Conservation (phyloP, 768 basidiomycete species). For the Boletus pseudo-olivaceus region DNA sequence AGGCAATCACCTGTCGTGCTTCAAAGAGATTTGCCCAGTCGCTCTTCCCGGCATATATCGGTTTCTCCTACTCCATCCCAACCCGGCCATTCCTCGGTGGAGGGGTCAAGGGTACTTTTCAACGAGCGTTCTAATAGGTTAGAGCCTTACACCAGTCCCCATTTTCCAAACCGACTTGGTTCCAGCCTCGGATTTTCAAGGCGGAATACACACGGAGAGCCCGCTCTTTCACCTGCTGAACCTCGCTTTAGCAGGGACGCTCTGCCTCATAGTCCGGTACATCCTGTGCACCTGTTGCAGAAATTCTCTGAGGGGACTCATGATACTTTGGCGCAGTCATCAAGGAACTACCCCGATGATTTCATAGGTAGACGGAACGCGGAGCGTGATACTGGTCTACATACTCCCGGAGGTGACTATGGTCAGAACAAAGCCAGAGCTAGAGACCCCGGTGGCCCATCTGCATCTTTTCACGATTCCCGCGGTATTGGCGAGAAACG, state of each 20-base stretch:
- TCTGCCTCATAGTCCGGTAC: slow-evolving; percentile 37
- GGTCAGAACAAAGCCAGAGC: slow-evolving; percentile 16
- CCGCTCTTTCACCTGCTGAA: slow-evolving; percentile 38
- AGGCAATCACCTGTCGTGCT: slow-evolving; percentile 45
- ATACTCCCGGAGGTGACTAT: slow-evolving; percentile 11
- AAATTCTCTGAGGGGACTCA: slow-evolving; percentile 38
- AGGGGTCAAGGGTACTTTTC: slow-evolving; percentile 77
- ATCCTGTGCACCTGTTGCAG: slow-evolving; percentile 57
- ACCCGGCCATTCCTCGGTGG: slow-evolving; percentile 47
- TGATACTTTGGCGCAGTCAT: slow-evolving; percentile 12
- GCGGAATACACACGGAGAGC: slow-evolving; percentile 46
- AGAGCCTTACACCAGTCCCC: slow-evolving; percentile 71
- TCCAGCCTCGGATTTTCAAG: slow-evolving; percentile 34
- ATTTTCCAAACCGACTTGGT: slow-evolving; percentile 41
- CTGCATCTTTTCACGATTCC: slow-evolving; percentile 14
- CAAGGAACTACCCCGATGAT: slow-evolving; percentile 21
- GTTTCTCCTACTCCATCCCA: slow-evolving; percentile 36
- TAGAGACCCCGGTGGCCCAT: slow-evolving; percentile 15
- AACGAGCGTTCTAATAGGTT: slow-evolving; percentile 90
- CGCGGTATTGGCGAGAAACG: slow-evolving; percentile 19
- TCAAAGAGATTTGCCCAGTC: slow-evolving; percentile 39
- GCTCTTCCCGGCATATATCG: slow-evolving; percentile 30
- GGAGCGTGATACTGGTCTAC: slow-evolving; percentile 16
- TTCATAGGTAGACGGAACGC: slow-evolving; percentile 12
- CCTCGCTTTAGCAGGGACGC: slow-evolving; percentile 44